Conservation (phyloP, 108 stramenopile genomes). For the Bacterosira constricta region DNA sequence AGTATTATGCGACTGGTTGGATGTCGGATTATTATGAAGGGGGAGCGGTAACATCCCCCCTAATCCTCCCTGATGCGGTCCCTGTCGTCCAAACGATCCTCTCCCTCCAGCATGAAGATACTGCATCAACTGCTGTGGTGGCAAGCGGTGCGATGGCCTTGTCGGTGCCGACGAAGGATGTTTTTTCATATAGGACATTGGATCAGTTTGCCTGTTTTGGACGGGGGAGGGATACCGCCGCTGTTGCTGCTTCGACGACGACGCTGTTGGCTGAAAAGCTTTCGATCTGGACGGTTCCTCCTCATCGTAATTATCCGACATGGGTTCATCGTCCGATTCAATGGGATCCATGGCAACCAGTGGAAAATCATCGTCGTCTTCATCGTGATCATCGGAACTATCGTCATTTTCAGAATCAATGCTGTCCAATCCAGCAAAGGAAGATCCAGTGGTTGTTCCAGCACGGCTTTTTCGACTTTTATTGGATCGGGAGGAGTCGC, state of each 20-base stretch:
- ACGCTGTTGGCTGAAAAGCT: background rate
- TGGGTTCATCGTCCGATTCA: slow-evolving; percentile 27
- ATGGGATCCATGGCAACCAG: slow-evolving; percentile 34
- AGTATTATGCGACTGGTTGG: no score
- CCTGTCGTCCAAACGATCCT: background rate
- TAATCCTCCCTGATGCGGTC: background rate
- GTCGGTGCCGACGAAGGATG: background rate
- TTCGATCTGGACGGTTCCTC: background rate
- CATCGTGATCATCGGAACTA: slow-evolving; percentile 22
- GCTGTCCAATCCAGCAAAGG: background rate
- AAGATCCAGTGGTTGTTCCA: background rate
- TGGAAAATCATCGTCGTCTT: slow-evolving; percentile 38
- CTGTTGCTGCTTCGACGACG: background rate
- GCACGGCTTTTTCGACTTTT: background rate
- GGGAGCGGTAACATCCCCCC: background rate
- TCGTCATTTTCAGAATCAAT: slow-evolving; percentile 12
- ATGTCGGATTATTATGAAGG: background rate
- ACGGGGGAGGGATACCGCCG: slow-evolving; percentile 1
- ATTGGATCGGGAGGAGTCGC: background rate
- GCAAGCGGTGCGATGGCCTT: background rate
- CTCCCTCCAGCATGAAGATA: slow-evolving; percentile 12
- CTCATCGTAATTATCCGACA: background rate
- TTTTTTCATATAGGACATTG: background rate
- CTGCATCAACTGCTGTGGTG: slow-evolving; percentile 19
- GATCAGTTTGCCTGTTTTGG: background rate